Conservation (phyloP, 2,329 filamentous ascomycete genomes). For the Cercospora sesami region DNA sequence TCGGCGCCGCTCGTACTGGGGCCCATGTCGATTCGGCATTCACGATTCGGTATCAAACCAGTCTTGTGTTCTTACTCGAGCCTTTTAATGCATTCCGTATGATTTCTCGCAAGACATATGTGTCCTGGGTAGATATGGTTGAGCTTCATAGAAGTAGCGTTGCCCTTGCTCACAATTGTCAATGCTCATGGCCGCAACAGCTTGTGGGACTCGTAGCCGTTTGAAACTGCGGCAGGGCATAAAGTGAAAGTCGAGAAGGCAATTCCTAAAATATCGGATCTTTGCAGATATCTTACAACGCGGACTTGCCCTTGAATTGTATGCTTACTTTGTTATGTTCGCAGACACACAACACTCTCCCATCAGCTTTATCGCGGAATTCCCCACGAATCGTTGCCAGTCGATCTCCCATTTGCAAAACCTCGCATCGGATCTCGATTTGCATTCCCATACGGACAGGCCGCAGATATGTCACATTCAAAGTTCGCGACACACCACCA, state of each 20-base stretch:
- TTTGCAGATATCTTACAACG: not conserved
- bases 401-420: not conserved
- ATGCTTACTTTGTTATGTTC: not conserved
- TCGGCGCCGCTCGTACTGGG: not conserved
- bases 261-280: too few species aligned
- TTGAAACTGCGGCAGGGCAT: too few species aligned
- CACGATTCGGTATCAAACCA: not conserved
- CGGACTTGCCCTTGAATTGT: not conserved
- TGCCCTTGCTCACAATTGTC: too few species aligned
- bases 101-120: too few species aligned
- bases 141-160: too few species aligned
- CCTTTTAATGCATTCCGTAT: too few species aligned
- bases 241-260: too few species aligned
- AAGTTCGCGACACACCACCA: not conserved
- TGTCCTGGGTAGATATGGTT: too few species aligned
- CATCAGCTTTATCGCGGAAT: not conserved
- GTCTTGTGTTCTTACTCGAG: not conserved
- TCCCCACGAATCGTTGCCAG: not conserved
- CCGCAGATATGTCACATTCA: not conserved
- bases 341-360: not conserved
- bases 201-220: too few species aligned
- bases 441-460: not conserved
- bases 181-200: too few species aligned
- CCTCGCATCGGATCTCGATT: not conserved
- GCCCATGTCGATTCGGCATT: not conserved